Conservation (phyloP, 768 basidiomycete genomes). For the Leccinellum rugosiceps region DNA sequence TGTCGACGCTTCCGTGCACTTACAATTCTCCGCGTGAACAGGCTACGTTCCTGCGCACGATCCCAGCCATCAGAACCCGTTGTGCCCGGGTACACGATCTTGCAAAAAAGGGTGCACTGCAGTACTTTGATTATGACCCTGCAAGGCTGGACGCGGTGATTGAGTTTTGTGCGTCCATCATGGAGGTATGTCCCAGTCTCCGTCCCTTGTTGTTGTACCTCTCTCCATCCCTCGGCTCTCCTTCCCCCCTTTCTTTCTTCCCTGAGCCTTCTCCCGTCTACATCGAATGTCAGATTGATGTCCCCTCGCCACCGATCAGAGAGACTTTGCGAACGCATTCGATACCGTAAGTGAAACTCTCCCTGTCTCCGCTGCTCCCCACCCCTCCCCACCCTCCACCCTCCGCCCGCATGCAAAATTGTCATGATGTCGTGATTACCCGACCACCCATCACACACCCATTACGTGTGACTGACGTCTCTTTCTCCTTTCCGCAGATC, state of each 20-base stretch:
- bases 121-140: conserved; percentile 86
- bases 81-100: conserved; percentile 77
- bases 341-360: conserved; percentile 43
- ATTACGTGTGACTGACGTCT: conserved; percentile 3
- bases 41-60: conserved; percentile 73
- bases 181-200: conserved; percentile 49
- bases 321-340: conserved; percentile 77
- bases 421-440: not conserved
- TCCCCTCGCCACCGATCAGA: conserved; percentile 32
- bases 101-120: conserved; percentile 67
- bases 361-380: not conserved
- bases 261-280: not conserved
- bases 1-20: conserved; percentile 5
- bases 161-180: conserved; percentile 71
- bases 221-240: not conserved
- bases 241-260: not conserved
- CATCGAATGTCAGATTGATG: conserved; percentile 4
- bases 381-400: not conserved
- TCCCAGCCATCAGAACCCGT: conserved; percentile 87
- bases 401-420: not conserved
- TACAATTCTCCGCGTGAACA: conserved; percentile 14
- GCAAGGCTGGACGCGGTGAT: conserved; percentile 69
- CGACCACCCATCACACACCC: not conserved
- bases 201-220: not conserved
- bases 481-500: conserved; percentile 47